phyloP scores from a whole-genome alignment of 1,139 yeast species.

The Suhomyces terraborum region DNA sequence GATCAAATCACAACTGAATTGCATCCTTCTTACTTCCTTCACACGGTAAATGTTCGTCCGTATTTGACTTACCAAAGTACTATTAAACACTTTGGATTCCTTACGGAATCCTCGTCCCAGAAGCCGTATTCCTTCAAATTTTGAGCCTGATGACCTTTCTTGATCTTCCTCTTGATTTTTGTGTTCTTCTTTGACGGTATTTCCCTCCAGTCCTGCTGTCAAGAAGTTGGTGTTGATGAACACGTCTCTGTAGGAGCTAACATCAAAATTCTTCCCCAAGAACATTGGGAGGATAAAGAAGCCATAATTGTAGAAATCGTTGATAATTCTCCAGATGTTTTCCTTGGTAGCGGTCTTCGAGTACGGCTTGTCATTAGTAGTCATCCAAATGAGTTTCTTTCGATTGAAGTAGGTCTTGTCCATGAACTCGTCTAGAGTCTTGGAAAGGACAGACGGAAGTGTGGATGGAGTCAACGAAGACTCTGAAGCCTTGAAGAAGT shows the following conservation, averaged over 20 bases:
- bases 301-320: conserved; percentile 43
- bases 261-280: conserved; percentile 48
- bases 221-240: conserved; percentile 47
- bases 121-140: conserved; percentile 10
- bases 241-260: conserved; percentile 56
- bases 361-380: conserved; percentile 44
- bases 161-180: not conserved
- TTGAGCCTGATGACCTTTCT: conserved; percentile 6
- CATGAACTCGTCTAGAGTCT: conserved; percentile 39
- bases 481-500: conserved; percentile 20
- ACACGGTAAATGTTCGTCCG: conserved; percentile 53
- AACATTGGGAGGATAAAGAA: conserved; percentile 61
- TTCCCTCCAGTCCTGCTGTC: conserved; percentile 13
- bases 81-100: conserved; percentile 18
- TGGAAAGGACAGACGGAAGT: conserved; percentile 34
- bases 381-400: conserved; percentile 45
- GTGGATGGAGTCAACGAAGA: conserved; percentile 14
- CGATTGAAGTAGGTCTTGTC: conserved; percentile 34
- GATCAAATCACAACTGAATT: conserved; percentile 59
- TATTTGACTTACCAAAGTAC: conserved; percentile 49
- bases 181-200: not conserved
- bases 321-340: conserved; percentile 57
- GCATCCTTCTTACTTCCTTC: conserved; percentile 62
- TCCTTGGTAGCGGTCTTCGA: conserved; percentile 28
- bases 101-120: conserved; percentile 14